Percentiles rank a stretch among this genome's conserved stretches.
Conservation (phyloP, 495 filamentous ascomycete genomes). For the Neurospora cerealis region DNA sequence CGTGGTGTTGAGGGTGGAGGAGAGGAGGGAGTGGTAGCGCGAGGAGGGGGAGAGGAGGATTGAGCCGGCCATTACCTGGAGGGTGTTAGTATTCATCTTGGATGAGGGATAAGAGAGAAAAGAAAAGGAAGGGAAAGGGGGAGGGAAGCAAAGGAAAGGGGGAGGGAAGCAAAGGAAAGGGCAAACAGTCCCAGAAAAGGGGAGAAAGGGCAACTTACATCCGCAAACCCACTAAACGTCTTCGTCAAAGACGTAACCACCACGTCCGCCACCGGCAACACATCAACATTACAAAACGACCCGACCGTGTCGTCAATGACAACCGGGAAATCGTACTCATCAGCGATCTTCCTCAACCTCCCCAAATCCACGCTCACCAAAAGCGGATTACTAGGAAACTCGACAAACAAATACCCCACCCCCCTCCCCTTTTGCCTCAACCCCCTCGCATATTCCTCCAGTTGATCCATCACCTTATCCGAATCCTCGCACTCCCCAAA, state of each 20-base stretch:
- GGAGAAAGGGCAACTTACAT: too few relatives aligned
- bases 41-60: conserved; percentile 32
- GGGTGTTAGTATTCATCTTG: too few relatives aligned
- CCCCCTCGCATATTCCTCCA: conserved; percentile 27
- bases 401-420: conserved; percentile 28
- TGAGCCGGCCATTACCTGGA: conserved; percentile 40
- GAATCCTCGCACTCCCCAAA: conserved; percentile 24
- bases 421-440: conserved; percentile 18
- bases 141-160: too few relatives aligned
- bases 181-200: too few relatives aligned
- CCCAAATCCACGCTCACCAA: conserved; percentile 32
- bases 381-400: conserved; percentile 40
- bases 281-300: conserved; percentile 39
- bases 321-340: conserved; percentile 34
- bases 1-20: conserved; percentile 12
- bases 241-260: conserved; percentile 41
- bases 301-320: conserved; percentile 42
- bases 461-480: conserved; percentile 23
- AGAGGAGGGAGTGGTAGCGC: conserved; percentile 18
- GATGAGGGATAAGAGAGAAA: too few relatives aligned
- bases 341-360: conserved; percentile 26
- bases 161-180: too few relatives aligned
- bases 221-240: conserved; percentile 39
- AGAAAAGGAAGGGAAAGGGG: too few relatives aligned
- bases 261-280: conserved; percentile 31